Percentiles rank a stretch among this genome's conserved stretches.
Conservation (phyloP, 2,329 filamentous ascomycete genomes). For the Graphilbum sp. region DNA sequence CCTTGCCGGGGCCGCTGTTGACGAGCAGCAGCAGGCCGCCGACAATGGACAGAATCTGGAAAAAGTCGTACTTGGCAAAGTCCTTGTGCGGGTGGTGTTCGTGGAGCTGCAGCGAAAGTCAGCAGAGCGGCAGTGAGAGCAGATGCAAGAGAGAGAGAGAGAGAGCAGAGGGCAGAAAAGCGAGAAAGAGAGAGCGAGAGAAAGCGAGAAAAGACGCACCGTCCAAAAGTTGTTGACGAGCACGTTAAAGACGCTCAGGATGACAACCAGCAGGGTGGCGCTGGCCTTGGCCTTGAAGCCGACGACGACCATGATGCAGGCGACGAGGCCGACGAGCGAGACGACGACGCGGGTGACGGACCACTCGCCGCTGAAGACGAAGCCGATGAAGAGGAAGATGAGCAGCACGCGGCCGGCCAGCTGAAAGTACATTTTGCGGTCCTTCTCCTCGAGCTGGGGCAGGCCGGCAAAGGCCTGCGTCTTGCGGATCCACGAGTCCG, state of each 20-base stretch:
- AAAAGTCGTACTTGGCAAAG: constrained; percentile 99
- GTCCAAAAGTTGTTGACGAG: constrained; percentile 99
- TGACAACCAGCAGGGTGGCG: constrained; percentile 84
- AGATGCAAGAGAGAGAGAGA: constrained; percentile 1
- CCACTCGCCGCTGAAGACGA: constrained; percentile 92
- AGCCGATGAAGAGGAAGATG: constrained; percentile 95
- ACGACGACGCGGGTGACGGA: constrained; percentile 75
- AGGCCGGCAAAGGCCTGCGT: constrained; percentile 90
- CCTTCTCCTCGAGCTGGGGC: constrained; percentile 92
- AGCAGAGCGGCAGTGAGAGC: no score
- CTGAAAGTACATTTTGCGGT: constrained; percentile 99
- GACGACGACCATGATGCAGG: constrained; percentile 96
- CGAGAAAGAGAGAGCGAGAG: no score
- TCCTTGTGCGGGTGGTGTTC: constrained; percentile 98
- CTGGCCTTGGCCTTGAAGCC: constrained; percentile 99
- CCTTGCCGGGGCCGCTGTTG: constrained; percentile 95
- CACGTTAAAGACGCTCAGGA: constrained; percentile 91
- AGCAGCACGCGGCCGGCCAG: constrained; percentile 86
- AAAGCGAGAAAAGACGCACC: constrained; percentile 39
- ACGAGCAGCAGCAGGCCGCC: constrained; percentile 90
- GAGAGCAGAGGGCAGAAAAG: not conserved
- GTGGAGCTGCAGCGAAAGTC: constrained; percentile 66
- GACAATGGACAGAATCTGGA: constrained; percentile 98
- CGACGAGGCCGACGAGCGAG: constrained; percentile 69
- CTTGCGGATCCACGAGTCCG: constrained; percentile 96